These are phyloP conservation scores for Chalciporus chontae DNA, from an alignment of 768 basidiomycete species.

Conservation along the genomic window DNA sequence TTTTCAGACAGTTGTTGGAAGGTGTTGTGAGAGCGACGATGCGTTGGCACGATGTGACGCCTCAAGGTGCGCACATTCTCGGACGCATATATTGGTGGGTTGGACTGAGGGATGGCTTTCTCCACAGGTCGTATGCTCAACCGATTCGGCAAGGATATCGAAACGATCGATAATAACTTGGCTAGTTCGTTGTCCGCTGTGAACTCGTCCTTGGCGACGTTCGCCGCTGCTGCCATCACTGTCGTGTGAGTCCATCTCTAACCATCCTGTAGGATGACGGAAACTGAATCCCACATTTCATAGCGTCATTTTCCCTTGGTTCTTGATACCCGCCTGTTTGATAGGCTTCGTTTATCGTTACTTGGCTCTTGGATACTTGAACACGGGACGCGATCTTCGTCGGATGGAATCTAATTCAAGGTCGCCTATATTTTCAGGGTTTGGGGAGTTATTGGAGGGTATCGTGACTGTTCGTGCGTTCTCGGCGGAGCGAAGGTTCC, in stretches of 20 bases:
- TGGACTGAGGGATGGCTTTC: background rate
- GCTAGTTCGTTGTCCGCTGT: slow-evolving; percentile 69
- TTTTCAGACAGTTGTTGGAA: slow-evolving; percentile 53
- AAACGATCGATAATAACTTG: slow-evolving; percentile 78
- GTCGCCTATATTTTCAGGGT: slow-evolving; percentile 81
- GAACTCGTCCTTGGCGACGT: slow-evolving; percentile 72
- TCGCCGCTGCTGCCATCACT: slow-evolving; percentile 72
- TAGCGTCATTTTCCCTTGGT: slow-evolving; percentile 74
- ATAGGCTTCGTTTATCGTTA: slow-evolving; percentile 73
- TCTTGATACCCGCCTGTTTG: slow-evolving; percentile 71
- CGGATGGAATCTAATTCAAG: slow-evolving; percentile 89
- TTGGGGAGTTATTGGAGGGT: slow-evolving; percentile 79
- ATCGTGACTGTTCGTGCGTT: slow-evolving; percentile 94
- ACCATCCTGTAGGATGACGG: slow-evolving; percentile 4
- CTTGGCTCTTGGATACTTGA: slow-evolving; percentile 68
- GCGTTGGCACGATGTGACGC: slow-evolving; percentile 81
- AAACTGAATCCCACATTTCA: background rate
- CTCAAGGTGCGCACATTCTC: slow-evolving; percentile 50
- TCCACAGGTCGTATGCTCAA: slow-evolving; percentile 74
- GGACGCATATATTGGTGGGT: no score
- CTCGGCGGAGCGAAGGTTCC: slow-evolving; percentile 74
- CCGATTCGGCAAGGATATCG: slow-evolving; percentile 83
- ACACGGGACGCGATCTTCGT: slow-evolving; percentile 79
- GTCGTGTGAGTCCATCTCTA: slow-evolving; percentile 48
- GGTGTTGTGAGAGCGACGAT: slow-evolving; percentile 80